Base-by-base conservation (phyloP, 2,329 filamentous ascomycete genomes). In the Botrytis elliptica region DNA sequence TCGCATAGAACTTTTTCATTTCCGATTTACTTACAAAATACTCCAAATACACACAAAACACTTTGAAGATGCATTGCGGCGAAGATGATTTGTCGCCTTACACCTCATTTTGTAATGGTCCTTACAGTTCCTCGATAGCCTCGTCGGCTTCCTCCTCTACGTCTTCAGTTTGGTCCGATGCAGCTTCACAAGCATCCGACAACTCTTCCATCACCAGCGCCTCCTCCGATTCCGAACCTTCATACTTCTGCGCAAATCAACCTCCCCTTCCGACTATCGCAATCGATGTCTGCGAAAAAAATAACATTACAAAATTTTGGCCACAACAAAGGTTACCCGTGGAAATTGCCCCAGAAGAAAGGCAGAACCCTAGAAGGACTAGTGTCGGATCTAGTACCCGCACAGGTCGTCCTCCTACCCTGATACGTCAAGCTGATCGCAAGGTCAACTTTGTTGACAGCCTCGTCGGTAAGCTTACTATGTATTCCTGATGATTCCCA, bases 401-500 rank as follows among this genome's bases (percentile, higher is more conserved):
- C 79, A 83, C 88, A 77, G 88, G 88, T 78, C 87, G 88, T 79
- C 92, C 93, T 79, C 93, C 95, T 68, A 85, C 91, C 74, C 88
- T 98, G 77, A 87, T 95, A 76, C 92, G 95, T 80, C 95, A 98
- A 85, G 90, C 90, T 81, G 94, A 98, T 84, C 93, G 95, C 82
- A 97, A 97, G 87, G 89, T 93, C 82, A 95, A 92, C 84, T 98
- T 98, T 82, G 95, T 98, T 84, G 95, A 98, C 84, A 96, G 91
- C 83, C 93, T 98, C 83, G 95, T 98, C 86, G 95, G 95, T 98
- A 94, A 93, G 95, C 81, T 79, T 82, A 76, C 16, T 78, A 75
- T 77, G 75, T 79, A 80, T 79, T 79, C 78, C 74, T 77, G 72
- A 74, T 68, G 36, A 77, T 71, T 70, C 33, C 42, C 62, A 77